Base-by-base conservation (phyloP, 352 stramenopile genomes). In the Phytopythium ostracodes region DNA sequence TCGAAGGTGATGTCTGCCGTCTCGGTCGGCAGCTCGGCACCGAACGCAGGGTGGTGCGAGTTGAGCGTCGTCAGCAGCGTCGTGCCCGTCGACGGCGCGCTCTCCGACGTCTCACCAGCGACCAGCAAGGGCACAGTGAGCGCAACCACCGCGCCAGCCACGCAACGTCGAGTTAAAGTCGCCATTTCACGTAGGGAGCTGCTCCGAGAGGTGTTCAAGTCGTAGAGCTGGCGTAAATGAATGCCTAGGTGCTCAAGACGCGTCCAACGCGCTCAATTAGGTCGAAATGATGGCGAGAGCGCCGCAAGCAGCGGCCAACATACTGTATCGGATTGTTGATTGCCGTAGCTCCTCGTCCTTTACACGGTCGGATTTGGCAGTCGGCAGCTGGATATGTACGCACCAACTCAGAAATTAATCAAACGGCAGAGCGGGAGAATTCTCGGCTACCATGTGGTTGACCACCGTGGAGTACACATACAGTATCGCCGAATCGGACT, bases 1-100 rank as follows among this genome's bases (percentile, higher is more conserved):
- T 20, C 33, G 38, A 46, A 55, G 17, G 69, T 58, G 33, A 58
- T 31, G 38, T 71, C 54, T 11, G 72, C 76, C 15, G 63, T 73
- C 8, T 66, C 70, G 18, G 70, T 75, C 9, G 70, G 51, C 35
- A 62, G 29, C n/a, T 62, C 72, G 18, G 70, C 29, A 46, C 76
- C 74, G 33, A 60, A 25, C 27, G 62, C 76, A 3, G 76, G 74
- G 63, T 74, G 62, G 17, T 72, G 62, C 14, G 55, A 38, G 51
- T 83, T 38, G n/a, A 86, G 49, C 57, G 43, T 59, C 43, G 70
- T 59, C 29, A 81, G 46, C 17, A 72, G 70, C 47, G 70, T 62
- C 25, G 33, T 18, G 1, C 69, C 64, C 22, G 77, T 69, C 9
- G 50, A 18, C 11, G 52, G 55, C 51, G 83, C 73, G 8, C 55